phyloP scores from a whole-genome alignment of 805 yeast genomes.

The Clavispora carvajalis region DNA sequence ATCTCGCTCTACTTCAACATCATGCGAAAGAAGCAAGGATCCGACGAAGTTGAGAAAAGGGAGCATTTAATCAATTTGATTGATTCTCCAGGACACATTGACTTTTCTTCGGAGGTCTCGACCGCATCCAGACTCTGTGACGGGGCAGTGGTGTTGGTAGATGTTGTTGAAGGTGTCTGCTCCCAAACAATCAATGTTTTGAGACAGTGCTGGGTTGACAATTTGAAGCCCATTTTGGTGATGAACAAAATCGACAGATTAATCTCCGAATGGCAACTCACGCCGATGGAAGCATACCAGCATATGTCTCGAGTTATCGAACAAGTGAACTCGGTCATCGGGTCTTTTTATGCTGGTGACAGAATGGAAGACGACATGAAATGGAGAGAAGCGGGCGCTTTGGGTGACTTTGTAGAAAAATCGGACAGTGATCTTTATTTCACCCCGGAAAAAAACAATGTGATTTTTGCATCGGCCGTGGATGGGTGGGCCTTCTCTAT shows the following conservation, averaged over 20 bases:
- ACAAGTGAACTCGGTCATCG: constrained; percentile 92
- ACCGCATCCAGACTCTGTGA: constrained; percentile 95
- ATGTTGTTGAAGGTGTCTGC: constrained; percentile 97
- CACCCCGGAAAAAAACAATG: constrained; percentile 82
- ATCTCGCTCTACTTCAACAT: constrained; percentile 87
- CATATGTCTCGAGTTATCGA: constrained; percentile 79
- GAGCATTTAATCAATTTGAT: constrained; percentile 87
- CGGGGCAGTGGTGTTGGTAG: constrained; percentile 92
- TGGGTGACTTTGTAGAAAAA: constrained; percentile 57
- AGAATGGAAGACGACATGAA: constrained; percentile 81
- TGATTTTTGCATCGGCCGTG: constrained; percentile 81
- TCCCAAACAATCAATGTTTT: constrained; percentile 94
- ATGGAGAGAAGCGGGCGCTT: constrained; percentile 64
- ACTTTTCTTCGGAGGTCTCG: constrained; percentile 92
- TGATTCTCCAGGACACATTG: constrained; percentile 99
- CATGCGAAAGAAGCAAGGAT: constrained; percentile 33
- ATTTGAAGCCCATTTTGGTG: constrained; percentile 80
- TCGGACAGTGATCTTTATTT: constrained; percentile 82
- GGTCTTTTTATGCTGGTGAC: constrained; percentile 88
- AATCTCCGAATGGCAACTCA: constrained; percentile 71
- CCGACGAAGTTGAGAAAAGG: constrained; percentile 39
- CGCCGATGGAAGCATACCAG: constrained; percentile 78
- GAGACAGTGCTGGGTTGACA: constrained; percentile 94
- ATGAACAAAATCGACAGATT: constrained; percentile 88
- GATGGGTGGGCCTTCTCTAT: constrained; percentile 98